phyloP scores from a whole-genome alignment of 371 early-diverging fungal genomes.

The Mortierella polycephala region DNA sequence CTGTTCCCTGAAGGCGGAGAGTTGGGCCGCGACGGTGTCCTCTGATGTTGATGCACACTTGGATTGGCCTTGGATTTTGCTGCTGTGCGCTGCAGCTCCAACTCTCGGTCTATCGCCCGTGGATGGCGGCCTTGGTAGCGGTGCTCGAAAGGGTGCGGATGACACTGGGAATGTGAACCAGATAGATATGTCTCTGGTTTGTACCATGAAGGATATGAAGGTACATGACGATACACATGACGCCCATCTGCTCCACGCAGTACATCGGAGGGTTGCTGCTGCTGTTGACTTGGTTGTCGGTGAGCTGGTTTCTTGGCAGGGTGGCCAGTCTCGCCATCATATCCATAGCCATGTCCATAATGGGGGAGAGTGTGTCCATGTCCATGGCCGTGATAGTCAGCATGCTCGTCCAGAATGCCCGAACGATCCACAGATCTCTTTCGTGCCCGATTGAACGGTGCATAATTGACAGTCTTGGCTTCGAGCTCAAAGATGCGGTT shows the following conservation, averaged over 20 bases:
- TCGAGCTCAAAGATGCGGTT: constrained; percentile 52
- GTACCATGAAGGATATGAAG: constrained; percentile 47
- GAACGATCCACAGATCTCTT: constrained; percentile 29
- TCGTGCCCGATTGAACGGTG: constrained; percentile 35
- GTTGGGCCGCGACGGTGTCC: background rate
- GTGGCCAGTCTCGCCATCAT: constrained; percentile 8
- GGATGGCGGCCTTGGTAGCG: background rate
- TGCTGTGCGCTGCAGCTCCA: background rate
- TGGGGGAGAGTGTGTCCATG: background rate
- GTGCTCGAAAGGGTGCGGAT: background rate
- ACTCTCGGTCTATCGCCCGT: constrained; percentile 13
- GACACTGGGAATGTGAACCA: constrained; percentile 3
- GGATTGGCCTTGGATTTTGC: background rate
- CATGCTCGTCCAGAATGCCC: constrained; percentile 15
- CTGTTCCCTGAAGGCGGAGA: constrained; percentile 1
- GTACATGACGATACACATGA: constrained; percentile 3
- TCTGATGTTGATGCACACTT: background rate
- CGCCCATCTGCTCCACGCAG: background rate
- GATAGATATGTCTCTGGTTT: constrained; percentile 32
- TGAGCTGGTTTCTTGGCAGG: constrained; percentile 26
- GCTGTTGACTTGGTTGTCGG: constrained; percentile 3
- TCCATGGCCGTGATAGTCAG: constrained; percentile 5
- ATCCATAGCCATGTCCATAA: constrained; percentile 6
- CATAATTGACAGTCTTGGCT: constrained; percentile 38
- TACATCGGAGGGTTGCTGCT: background rate